Conservation (phyloP, 352 stramenopile genomes). For the Pythium phragmitis region DNA sequence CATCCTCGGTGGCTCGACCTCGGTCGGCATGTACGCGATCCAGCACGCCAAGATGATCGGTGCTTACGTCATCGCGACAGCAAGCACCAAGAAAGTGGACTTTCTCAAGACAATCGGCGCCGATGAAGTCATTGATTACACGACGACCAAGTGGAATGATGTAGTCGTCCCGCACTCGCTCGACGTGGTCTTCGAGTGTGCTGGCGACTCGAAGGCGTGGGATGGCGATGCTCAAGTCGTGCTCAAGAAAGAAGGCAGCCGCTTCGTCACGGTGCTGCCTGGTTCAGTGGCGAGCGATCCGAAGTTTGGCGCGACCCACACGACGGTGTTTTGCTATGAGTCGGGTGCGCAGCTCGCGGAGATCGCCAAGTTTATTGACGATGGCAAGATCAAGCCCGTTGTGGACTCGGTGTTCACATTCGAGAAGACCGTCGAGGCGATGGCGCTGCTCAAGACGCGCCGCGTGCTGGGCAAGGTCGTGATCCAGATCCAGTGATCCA, state of each 20-base stretch:
- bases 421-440: conserved; percentile 29
- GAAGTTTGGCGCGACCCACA: conserved; percentile 8
- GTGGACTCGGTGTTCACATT: conserved; percentile 33
- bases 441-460: conserved; percentile 34
- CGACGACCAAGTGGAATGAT: conserved; percentile 24
- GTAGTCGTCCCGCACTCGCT: conserved; percentile 5
- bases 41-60: conserved; percentile 37
- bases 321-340: neutral
- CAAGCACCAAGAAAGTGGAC: conserved; percentile 34
- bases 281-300: neutral
- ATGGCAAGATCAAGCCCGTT: conserved; percentile 24
- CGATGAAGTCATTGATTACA: conserved; percentile 47
- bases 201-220: conserved; percentile 27
- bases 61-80: conserved; percentile 28
- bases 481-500: too few relatives aligned
- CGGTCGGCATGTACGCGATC: conserved; percentile 38
- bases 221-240: conserved; percentile 35
- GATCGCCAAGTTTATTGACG: conserved; percentile 32
- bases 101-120: conserved; percentile 34
- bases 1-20: conserved; percentile 40
- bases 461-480: conserved; percentile 29
- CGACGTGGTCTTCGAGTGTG: conserved; percentile 19
- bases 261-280: conserved; percentile 2
- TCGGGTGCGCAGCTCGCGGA: conserved; percentile 29
- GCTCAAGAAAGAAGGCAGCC: conserved; percentile 9